phyloP scores from a whole-genome alignment of 176 grass and related monocot genomes.

The Microstegium vimineum region DNA sequence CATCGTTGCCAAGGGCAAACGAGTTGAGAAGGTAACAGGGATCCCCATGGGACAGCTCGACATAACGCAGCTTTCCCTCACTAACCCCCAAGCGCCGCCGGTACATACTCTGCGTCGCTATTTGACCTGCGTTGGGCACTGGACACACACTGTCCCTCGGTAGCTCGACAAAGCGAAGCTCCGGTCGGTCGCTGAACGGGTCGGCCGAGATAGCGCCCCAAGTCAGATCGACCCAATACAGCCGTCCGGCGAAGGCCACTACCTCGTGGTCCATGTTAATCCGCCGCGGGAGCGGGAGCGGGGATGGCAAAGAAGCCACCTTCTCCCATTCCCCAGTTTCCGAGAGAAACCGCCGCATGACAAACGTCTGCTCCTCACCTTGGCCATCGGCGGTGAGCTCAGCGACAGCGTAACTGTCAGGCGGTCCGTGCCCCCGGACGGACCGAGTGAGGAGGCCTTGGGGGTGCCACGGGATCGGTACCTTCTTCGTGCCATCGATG shows the following conservation, averaged over 20 bases:
- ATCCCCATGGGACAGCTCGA: constrained; percentile 21
- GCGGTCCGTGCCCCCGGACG: background rate
- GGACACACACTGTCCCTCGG: constrained; percentile 14
- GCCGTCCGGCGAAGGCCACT: constrained; percentile 18
- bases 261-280: background rate
- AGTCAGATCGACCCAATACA: constrained; percentile 24
- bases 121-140: background rate
- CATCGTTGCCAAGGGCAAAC: background rate
- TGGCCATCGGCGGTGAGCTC: background rate
- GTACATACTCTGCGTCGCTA: background rate
- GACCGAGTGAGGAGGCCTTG: constrained; percentile 19
- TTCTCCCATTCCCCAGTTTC: constrained; percentile 26
- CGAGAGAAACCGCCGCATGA: constrained; percentile 32
- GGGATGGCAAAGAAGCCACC: background rate
- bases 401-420: constrained; percentile 24
- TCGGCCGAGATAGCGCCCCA: constrained; percentile 26
- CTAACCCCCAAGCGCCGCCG: constrained; percentile 22
- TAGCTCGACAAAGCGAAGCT: constrained; percentile 14
- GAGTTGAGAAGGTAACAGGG: constrained; percentile 18
- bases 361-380: background rate
- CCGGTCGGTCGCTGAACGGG: constrained; percentile 31
- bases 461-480: background rate
- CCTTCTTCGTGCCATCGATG: background rate
- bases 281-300: background rate
- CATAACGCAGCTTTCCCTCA: constrained; percentile 31